Conservation (phyloP, 163 green algal species). For the Chloromonas sp. region DNA sequence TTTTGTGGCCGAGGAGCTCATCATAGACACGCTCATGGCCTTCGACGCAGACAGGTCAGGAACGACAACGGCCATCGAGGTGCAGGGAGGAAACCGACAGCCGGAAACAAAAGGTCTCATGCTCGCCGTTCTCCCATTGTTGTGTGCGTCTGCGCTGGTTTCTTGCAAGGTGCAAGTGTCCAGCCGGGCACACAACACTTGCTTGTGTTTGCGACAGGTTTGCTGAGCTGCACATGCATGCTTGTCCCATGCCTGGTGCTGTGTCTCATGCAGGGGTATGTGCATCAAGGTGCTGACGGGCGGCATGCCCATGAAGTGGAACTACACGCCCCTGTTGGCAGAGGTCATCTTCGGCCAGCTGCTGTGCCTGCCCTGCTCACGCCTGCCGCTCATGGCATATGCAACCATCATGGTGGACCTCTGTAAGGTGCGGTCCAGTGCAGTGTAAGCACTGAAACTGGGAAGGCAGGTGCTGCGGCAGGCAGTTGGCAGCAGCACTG, state of each 20-base stretch:
- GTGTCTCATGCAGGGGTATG: conserved; percentile 35
- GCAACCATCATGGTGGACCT: conserved; percentile 85
- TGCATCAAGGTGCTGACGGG: conserved; percentile 51
- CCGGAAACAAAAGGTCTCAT: not conserved
- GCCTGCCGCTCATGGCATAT: conserved; percentile 75
- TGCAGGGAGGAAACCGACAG: not conserved
- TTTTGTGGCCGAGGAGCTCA: conserved; percentile 80
- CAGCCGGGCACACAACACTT: not conserved
- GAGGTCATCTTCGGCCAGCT: conserved; percentile 84
- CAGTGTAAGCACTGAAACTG: not conserved
- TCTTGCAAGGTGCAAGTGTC: not conserved
- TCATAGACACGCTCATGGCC: conserved; percentile 69
- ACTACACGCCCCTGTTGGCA: conserved; percentile 57
- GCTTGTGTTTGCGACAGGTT: not conserved
- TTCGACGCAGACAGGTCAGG: conserved; percentile 64
- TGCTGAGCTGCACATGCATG: not conserved
- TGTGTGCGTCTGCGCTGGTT: not conserved
- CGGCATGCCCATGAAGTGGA: conserved; percentile 51
- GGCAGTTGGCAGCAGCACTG: no score
- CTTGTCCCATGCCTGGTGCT: not conserved
- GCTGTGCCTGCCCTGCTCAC: conserved; percentile 70
- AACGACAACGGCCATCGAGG: not conserved
- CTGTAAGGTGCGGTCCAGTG: conserved; percentile 61
- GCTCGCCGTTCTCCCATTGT: not conserved
- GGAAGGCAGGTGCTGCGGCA: not conserved